Evolutionary conservation across 163 green algal species (phyloP).

Genomic region (Scenedesmus sp.): DNA sequence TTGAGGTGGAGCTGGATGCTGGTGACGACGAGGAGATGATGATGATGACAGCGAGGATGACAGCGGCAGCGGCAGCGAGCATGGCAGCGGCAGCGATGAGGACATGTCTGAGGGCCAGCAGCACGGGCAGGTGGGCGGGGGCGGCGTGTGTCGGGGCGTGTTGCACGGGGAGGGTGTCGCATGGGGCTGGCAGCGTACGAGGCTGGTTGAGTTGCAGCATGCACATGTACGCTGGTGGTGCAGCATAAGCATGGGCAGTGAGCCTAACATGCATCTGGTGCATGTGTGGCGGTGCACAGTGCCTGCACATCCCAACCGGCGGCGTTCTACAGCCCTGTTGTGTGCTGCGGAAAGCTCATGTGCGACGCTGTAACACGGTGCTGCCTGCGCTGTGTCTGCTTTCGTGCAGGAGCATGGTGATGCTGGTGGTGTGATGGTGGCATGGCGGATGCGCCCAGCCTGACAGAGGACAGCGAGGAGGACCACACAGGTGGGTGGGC

Average conservation of each 20-base stretch:
- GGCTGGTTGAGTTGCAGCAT: conserved; percentile 41
- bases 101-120: conserved; percentile 54
- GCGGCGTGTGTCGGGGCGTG: not conserved
- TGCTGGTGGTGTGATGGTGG: not conserved
- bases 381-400: not conserved
- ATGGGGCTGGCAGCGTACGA: too few relatives aligned
- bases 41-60: conserved; percentile 57
- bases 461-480: conserved; percentile 55
- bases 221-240: too few relatives aligned
- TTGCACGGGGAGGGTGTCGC: too few relatives aligned
- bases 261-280: not conserved
- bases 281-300: not conserved
- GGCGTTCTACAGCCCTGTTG: too few relatives aligned
- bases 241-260: not conserved
- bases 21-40: conserved; percentile 31
- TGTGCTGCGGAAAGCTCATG: not conserved
- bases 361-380: not conserved
- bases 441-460: conserved; percentile 43
- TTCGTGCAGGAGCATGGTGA: not conserved
- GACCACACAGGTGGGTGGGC: conserved; percentile 53
- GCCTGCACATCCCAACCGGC: too few relatives aligned
- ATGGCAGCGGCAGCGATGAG: conserved; percentile 50
- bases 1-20: conserved; percentile 53
- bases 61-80: conserved; percentile 43
- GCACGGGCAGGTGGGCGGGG: conserved; percentile 44